Percentiles rank a stretch among this genome's conserved stretches.
These are phyloP conservation scores for Oenanthe javanica DNA, from an alignment of 140 eudicot genomes.

Conservation along the genomic window DNA sequence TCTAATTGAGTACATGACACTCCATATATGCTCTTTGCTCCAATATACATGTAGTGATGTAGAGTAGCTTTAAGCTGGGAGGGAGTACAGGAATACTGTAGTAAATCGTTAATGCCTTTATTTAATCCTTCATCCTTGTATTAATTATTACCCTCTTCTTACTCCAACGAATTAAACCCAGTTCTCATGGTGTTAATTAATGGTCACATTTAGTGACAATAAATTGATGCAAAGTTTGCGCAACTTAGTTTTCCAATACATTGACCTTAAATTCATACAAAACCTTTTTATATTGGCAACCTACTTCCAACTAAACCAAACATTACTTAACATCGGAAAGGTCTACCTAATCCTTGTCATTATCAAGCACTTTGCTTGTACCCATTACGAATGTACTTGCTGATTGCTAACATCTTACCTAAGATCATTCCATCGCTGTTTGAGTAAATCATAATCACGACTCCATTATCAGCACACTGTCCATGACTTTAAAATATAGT, in stretches of 20 bases:
- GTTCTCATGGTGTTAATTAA: neutral
- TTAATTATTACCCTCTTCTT: neutral
- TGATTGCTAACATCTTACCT: neutral
- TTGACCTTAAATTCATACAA: neutral
- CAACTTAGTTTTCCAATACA: constrained; percentile 1
- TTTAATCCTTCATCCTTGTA: neutral
- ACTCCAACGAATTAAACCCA: neutral
- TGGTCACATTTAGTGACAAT: neutral
- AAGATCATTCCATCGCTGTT: neutral
- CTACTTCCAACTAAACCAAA: neutral
- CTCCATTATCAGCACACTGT: neutral
- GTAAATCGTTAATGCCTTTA: neutral
- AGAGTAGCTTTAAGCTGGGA: neutral
- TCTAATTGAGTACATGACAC: neutral
- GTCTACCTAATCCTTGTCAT: neutral
- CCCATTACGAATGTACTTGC: neutral
- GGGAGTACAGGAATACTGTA: neutral
- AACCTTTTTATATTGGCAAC: neutral
- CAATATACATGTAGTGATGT: too few species aligned
- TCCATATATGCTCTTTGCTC: too few species aligned
- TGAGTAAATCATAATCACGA: neutral
- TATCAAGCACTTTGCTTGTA: neutral
- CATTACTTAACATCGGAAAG: neutral
- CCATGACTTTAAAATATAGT: too few species aligned
- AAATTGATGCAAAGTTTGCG: neutral